phyloP scores from a whole-genome alignment of 2,329 filamentous ascomycete species.

The Neospermospora avenae region DNA sequence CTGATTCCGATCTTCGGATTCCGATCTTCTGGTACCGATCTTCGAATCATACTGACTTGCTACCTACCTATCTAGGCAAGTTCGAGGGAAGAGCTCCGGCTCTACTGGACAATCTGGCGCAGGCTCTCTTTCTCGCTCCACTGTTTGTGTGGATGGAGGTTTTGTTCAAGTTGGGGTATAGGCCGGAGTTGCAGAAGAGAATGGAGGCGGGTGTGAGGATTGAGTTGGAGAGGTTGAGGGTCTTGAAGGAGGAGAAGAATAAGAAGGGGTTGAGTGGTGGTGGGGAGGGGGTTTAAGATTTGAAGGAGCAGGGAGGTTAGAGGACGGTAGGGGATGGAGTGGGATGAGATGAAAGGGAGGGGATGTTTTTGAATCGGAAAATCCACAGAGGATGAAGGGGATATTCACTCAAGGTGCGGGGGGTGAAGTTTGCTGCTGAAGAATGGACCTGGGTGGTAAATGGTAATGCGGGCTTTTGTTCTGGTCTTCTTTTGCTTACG shows the following conservation, averaged over 20 bases:
- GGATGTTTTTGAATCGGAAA: too few relatives aligned
- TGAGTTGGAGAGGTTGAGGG: neutral
- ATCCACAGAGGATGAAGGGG: too few relatives aligned
- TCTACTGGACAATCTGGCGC: neutral
- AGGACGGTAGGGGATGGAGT: neutral
- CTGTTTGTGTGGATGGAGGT: slow-evolving; percentile 2
- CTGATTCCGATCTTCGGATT: too few relatives aligned
- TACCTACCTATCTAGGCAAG: too few relatives aligned
- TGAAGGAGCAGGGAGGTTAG: neutral
- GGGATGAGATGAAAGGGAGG: neutral
- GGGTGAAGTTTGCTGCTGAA: too few relatives aligned
- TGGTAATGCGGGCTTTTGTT: too few relatives aligned
- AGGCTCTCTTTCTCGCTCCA: neutral
- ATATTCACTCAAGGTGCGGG: too few relatives aligned
- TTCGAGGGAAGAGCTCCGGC: neutral
- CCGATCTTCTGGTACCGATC: too few relatives aligned
- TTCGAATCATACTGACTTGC: too few relatives aligned
- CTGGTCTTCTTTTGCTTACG: too few relatives aligned
- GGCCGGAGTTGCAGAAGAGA: neutral
- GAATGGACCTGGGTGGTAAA: too few relatives aligned
- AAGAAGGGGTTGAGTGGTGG: neutral
- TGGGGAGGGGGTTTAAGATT: too few relatives aligned
- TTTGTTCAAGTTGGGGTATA: neutral
- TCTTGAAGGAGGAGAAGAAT: neutral
- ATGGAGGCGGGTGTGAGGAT: neutral